Base-by-base conservation (phyloP, 2,329 filamentous ascomycete genomes). In the Aureobasidium namibiae region DNA sequence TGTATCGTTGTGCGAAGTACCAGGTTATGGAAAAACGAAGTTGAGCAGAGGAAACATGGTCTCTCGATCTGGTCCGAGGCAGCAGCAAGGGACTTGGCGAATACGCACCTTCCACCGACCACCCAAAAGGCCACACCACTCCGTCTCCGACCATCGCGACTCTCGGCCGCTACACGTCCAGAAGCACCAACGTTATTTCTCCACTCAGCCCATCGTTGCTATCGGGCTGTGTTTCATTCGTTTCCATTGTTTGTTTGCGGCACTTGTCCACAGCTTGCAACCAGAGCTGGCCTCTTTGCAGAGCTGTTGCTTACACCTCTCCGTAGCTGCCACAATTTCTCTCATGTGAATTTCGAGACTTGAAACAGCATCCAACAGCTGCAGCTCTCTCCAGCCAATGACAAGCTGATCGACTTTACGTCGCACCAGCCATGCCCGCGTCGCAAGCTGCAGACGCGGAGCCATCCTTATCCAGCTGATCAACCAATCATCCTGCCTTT, bases 21-120 rank as follows among this genome's bases (percentile, higher is more conserved):
- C 24, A 54, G 50, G 38, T 10, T 11, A 21, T 23, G 24, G 38
- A 54, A 54, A 54, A 42, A 42, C 7, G 1, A 54, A 54, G 50
- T 54, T 42, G 26, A 41, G 50, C 36, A n/a, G 50, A 36, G 50
- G 26, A 23, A 53, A 8, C 14, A 33, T 18, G 23, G 34, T 34
- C 34, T 4, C 33, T 52, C 48, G 21, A 52, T 52, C 48, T 26
- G 26, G 48, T 52, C 48, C 48, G 36, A 56, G 52, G 52, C 52
- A 56, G 52, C 52, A 56, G 52, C 52, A 56, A 56, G 52, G 38
- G 52, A 56, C 52, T 56, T 56, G 52, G 52, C 52, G 52, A 45
- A 39, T 45, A 36, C 52, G 52, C 52, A 44, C 52, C 52, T 44
- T 26, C 29, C 39, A 33, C 38, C 39, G 38, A 50, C 52, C 26